Percentiles rank a stretch among this genome's conserved stretches.
Evolutionary conservation across 2,329 filamentous ascomycete genomes (phyloP).

Genomic region (Neonectria punicea): DNA sequence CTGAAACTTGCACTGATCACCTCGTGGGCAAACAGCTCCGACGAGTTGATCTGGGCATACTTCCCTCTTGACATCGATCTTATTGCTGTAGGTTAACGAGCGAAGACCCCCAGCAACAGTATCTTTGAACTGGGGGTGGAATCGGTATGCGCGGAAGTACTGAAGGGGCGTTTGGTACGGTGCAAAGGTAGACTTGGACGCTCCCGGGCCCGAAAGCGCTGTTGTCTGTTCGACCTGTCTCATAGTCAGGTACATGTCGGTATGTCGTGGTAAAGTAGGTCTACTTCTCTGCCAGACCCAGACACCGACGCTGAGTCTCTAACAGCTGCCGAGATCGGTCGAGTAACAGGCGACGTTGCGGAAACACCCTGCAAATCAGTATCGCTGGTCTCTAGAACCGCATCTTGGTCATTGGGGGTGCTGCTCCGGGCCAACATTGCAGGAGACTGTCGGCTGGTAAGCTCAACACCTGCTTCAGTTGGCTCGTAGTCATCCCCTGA

Average conservation of each 20-base stretch:
- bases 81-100: slow-evolving; percentile 93
- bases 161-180: slow-evolving; percentile 87
- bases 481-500: slow-evolving; percentile 67
- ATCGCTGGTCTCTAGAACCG: slow-evolving; percentile 42
- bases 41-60: slow-evolving; percentile 82
- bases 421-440: slow-evolving; percentile 3
- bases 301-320: slow-evolving; percentile 36
- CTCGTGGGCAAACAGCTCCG: slow-evolving; percentile 75
- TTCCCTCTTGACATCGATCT: slow-evolving; percentile 78
- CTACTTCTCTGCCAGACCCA: slow-evolving; percentile 56
- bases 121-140: slow-evolving; percentile 80
- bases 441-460: slow-evolving; percentile 24
- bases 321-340: slow-evolving; percentile 47
- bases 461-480: slow-evolving; percentile 52
- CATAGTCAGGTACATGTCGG: slow-evolving; percentile 32
- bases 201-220: slow-evolving; percentile 12
- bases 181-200: slow-evolving; percentile 42
- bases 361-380: slow-evolving; percentile 40
- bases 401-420: slow-evolving; percentile 32
- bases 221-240: slow-evolving; percentile 32
- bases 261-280: slow-evolving; percentile 43
- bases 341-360: slow-evolving; percentile 35
- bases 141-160: slow-evolving; percentile 88
- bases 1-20: slow-evolving; percentile 77
- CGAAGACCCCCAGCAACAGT: slow-evolving; percentile 80